Conservation (phyloP, 208 protist genomes). For the Crithidia brevicula region DNA sequence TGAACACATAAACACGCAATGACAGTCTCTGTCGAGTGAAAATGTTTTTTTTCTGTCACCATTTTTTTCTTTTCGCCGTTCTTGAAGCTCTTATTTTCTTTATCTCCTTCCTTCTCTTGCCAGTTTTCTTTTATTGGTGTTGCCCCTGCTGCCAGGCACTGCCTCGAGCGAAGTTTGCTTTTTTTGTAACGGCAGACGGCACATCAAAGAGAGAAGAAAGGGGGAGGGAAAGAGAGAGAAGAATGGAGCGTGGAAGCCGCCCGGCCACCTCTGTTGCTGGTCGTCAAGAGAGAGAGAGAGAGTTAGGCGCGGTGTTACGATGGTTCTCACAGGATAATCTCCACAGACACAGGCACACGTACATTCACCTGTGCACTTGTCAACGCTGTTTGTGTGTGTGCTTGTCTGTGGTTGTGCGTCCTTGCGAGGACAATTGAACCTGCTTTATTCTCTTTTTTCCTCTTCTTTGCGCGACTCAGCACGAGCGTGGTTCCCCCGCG, state of each 20-base stretch:
- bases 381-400: too few species aligned
- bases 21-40: background rate
- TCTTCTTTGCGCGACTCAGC: background rate
- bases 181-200: background rate
- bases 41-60: background rate
- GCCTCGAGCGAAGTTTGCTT: too few species aligned
- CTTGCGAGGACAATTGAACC: too few species aligned
- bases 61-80: constrained; percentile 10
- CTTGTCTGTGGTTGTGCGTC: too few species aligned
- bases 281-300: background rate
- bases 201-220: background rate
- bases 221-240: background rate
- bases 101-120: background rate
- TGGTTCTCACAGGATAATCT: too few species aligned
- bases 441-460: background rate
- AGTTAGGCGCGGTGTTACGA: too few species aligned
- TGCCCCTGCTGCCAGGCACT: too few species aligned
- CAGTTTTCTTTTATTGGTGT: background rate
- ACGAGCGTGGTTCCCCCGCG: constrained; percentile 23
- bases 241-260: constrained; percentile 10
- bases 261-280: constrained; percentile 11
- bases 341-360: too few species aligned
- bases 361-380: too few species aligned
- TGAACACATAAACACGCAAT: too few species aligned
- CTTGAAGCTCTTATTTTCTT: background rate